Conservation (phyloP, 331 rosid species). For the Acacia concinna region DNA sequence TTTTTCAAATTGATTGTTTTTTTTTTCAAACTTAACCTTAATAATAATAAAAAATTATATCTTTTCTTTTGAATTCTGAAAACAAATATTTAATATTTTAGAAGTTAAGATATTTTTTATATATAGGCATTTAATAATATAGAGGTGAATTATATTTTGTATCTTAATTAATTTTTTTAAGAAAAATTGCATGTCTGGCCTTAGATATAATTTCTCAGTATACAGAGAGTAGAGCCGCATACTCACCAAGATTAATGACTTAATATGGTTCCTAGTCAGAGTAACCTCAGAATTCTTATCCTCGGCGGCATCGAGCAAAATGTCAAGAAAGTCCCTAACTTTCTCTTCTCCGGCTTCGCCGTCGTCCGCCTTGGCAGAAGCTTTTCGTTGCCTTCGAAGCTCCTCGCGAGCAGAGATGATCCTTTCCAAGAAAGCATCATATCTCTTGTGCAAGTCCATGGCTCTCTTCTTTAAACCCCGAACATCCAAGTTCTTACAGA, state of each 20-base stretch:
- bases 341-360: constrained; percentile 4
- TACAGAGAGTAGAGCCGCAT: no score
- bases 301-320: constrained; percentile 34
- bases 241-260: constrained; percentile 44
- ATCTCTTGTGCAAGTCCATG: constrained; percentile 37
- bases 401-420: constrained; percentile 48
- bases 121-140: background rate
- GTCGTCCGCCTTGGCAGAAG: background rate
- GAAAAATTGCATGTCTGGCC: background rate
- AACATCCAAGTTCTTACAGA: constrained; percentile 44
- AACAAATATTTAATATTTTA: background rate
- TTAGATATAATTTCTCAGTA: no score
- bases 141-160: background rate
- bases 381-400: constrained; percentile 18
- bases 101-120: background rate
- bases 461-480: constrained; percentile 53
- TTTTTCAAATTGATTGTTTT: background rate
- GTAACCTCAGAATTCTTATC: constrained; percentile 29
- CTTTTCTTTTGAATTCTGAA: background rate
- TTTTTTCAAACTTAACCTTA: background rate
- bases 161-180: background rate
- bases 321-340: constrained; percentile 42
- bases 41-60: no score
- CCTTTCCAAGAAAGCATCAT: constrained; percentile 50
- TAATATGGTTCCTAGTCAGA: constrained; percentile 37